Percentiles rank a stretch among this genome's conserved stretches.
Evolutionary conservation across 2,329 filamentous ascomycete species (phyloP).

Genomic region (Helminthosporium solani): DNA sequence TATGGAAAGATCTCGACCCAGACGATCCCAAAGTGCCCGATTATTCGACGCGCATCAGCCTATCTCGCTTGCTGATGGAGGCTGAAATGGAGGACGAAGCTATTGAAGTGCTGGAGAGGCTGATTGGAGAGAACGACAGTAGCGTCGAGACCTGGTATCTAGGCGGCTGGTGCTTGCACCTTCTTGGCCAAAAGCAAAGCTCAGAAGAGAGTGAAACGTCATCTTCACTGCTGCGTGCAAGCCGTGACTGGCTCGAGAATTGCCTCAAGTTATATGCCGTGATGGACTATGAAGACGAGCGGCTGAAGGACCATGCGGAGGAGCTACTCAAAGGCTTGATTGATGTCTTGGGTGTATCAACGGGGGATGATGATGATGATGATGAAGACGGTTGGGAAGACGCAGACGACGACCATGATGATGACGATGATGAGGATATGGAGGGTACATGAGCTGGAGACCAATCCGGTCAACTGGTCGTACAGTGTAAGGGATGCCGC

Average conservation of each 20-base stretch:
- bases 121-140: slow-evolving; percentile 85
- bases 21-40: slow-evolving; percentile 75
- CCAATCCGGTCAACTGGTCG: neutral
- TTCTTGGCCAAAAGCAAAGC: slow-evolving; percentile 70
- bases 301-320: slow-evolving; percentile 70
- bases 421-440: slow-evolving; percentile 40
- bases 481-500: neutral
- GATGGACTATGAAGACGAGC: slow-evolving; percentile 83
- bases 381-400: slow-evolving; percentile 46
- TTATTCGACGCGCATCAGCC: slow-evolving; percentile 80
- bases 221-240: slow-evolving; percentile 67
- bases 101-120: slow-evolving; percentile 76
- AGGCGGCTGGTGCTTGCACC: slow-evolving; percentile 87
- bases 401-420: slow-evolving; percentile 31
- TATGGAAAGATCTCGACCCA: slow-evolving; percentile 79
- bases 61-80: slow-evolving; percentile 86
- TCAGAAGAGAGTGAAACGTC: slow-evolving; percentile 52
- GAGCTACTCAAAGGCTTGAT: slow-evolving; percentile 63
- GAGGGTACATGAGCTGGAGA: slow-evolving; percentile 35
- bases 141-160: slow-evolving; percentile 98
- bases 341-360: slow-evolving; percentile 46
- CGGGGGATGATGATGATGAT: slow-evolving; percentile 46
- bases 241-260: slow-evolving; percentile 79
- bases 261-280: slow-evolving; percentile 75
- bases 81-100: slow-evolving; percentile 83